Evolutionary conservation across 1,139 yeast genomes (phyloP).

Genomic region (Pichia sp.): DNA sequence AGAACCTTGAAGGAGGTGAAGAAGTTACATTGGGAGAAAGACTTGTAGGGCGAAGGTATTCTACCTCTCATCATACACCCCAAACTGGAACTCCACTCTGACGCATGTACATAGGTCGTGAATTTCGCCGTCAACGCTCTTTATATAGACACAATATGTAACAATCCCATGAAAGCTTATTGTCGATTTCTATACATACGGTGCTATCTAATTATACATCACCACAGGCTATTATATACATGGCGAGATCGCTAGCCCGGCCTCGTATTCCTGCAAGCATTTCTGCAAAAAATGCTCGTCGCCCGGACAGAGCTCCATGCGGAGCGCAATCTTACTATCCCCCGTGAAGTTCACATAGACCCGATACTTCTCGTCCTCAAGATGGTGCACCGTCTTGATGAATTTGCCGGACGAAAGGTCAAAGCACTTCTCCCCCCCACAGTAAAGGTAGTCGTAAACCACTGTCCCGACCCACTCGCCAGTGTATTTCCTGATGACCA

Average conservation of each 20-base stretch:
- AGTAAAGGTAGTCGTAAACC: slow-evolving; percentile 20
- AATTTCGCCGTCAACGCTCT: background rate
- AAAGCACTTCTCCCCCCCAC: slow-evolving; percentile 6
- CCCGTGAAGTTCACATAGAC: slow-evolving; percentile 27
- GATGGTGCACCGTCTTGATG: slow-evolving; percentile 12
- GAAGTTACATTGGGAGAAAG: slow-evolving; percentile 28
- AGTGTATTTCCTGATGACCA: slow-evolving; percentile 9
- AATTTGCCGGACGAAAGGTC: background rate
- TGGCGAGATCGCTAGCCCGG: background rate
- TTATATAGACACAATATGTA: background rate
- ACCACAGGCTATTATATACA: background rate
- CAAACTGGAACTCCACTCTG: background rate
- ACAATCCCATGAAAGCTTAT: background rate
- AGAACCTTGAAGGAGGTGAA: slow-evolving; percentile 23
- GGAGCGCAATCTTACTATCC: slow-evolving; percentile 12
- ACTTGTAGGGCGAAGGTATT: too few species aligned
- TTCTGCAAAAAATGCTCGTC: slow-evolving; percentile 22
- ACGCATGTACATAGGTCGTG: background rate
- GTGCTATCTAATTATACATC: background rate
- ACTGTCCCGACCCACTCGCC: slow-evolving; percentile 24
- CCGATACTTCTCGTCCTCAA: slow-evolving; percentile 22
- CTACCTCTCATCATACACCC: too few species aligned
- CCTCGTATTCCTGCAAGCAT: slow-evolving; percentile 16
- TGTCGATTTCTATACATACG: background rate
- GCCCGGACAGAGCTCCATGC: slow-evolving; percentile 38